Evolutionary conservation across 768 basidiomycete genomes (phyloP), one percentile per base, ranked within the genome.

Genomic region (Auriculariales sp.): DNA sequence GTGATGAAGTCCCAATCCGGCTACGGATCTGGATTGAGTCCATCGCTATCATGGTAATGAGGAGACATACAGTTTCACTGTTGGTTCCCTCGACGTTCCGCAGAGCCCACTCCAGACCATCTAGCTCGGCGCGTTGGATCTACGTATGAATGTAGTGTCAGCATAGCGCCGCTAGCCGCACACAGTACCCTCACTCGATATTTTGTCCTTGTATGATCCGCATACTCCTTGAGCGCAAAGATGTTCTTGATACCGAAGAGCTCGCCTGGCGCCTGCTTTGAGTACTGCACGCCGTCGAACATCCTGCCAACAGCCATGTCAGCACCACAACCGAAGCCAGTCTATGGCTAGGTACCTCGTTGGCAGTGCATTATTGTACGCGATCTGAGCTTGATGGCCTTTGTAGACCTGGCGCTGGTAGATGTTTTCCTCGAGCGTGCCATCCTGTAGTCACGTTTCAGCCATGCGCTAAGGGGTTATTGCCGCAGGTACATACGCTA

Each of bases 381-480:
- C 89, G 42, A 90, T 88, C n/a, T 78, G 78, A 85, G 90, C 90
- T 58, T 89, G 85, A 59, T 93, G 91, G 55, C 91, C 88, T 61
- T 93, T 93, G 65, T 92, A 92, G 19, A 94, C 75, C 59, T 93
- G 90, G 11, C 89, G 77, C 0, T 84, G 84, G 57, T 91, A 91
- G 17, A 91, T 88, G 35, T 89, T 64, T 60, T 93, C 89, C 58
- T 92, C 89, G 11, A 92, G 71, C 5, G 39, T 44, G 6, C 39
- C 39, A 7, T 44, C 39, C 35, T 36, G 15, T 22, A 36, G 6
- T 6, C 33, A 22, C 58, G 15, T 55, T 32, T 3, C 39, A 28
- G 6, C 28, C 36, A 42, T 22, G 12, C 25, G 19, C 35, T n/a
- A 17, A n/a, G n/a, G 3, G 12, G 34, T 10, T 15, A 15, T 3